phyloP scores from a whole-genome alignment of 108 stramenopile genomes.

The Cylindrotheca closterium region DNA sequence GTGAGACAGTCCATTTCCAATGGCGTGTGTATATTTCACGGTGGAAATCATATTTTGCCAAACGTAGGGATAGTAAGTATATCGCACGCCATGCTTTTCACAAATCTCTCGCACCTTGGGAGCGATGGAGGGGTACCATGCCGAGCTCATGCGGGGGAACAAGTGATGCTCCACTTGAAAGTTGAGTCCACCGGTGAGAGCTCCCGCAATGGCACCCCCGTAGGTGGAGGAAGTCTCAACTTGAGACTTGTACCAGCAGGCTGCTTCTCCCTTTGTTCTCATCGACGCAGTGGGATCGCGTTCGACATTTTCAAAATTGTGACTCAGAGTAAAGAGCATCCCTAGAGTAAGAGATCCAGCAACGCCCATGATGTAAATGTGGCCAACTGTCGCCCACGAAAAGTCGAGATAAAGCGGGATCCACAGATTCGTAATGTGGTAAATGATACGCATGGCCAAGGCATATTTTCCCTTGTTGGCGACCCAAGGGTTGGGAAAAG shows the following conservation, averaged over 20 bases:
- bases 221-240: constrained; percentile 90
- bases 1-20: constrained; percentile 74
- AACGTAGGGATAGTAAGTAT: constrained; percentile 89
- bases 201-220: constrained; percentile 83
- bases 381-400: constrained; percentile 34
- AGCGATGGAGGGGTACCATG: constrained; percentile 98
- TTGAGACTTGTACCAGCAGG: constrained; percentile 90
- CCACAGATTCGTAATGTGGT: constrained; percentile 65
- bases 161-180: constrained; percentile 96
- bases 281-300: constrained; percentile 68
- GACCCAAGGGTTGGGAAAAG: constrained; percentile 68
- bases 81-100: constrained; percentile 89
- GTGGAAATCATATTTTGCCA: constrained; percentile 78
- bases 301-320: constrained; percentile 93
- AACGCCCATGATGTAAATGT: constrained; percentile 80
- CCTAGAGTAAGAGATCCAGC: constrained; percentile 69
- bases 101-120: constrained; percentile 93
- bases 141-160: constrained; percentile 89
- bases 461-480: constrained; percentile 61
- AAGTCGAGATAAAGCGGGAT: constrained; percentile 68
- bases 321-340: constrained; percentile 82
- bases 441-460: constrained; percentile 53
- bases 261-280: constrained; percentile 58
- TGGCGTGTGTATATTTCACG: constrained; percentile 75
- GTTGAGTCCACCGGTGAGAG: constrained; percentile 89